A percentile compares a stretch with the other conserved stretches of the same genome.
Conservation (phyloP, 2,329 filamentous ascomycete genomes). For the Neopestalotiopsis clavispora region DNA sequence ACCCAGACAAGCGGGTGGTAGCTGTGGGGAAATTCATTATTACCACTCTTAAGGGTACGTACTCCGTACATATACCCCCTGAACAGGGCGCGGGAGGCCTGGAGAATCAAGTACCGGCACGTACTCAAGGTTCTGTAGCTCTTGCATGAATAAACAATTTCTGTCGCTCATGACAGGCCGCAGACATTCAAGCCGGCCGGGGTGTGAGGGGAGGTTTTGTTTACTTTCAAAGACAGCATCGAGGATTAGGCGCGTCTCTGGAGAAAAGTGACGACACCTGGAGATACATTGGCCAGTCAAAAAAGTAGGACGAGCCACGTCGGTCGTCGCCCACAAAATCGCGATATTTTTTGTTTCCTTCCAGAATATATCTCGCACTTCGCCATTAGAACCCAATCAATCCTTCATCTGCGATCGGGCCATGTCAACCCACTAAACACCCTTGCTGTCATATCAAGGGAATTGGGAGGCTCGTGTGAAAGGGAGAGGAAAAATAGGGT, state of each 20-base stretch:
- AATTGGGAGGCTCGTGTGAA: slow-evolving; percentile 1
- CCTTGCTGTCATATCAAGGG: slow-evolving; percentile 6
- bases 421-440: slow-evolving; percentile 11
- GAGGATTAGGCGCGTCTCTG: not conserved
- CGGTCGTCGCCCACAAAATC: not conserved
- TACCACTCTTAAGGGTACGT: not conserved
- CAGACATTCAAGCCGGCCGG: not conserved
- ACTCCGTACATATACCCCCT: not conserved
- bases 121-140: not conserved
- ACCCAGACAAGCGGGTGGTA: not conserved
- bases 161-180: not conserved
- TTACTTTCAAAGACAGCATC: slow-evolving; percentile 17
- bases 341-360: not conserved
- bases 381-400: not conserved
- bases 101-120: not conserved
- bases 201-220: slow-evolving; percentile 8
- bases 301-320: not conserved
- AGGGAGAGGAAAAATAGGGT: not conserved
- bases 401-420: slow-evolving; percentile 11
- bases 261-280: not conserved
- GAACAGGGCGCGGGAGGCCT: not conserved
- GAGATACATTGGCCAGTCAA: not conserved
- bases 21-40: not conserved
- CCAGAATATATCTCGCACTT: slow-evolving; percentile 2
- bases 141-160: slow-evolving; percentile 26